phyloP scores from a whole-genome alignment of 1,284 basidiomycete genomes.

The Salmacisia buchloeana region DNA sequence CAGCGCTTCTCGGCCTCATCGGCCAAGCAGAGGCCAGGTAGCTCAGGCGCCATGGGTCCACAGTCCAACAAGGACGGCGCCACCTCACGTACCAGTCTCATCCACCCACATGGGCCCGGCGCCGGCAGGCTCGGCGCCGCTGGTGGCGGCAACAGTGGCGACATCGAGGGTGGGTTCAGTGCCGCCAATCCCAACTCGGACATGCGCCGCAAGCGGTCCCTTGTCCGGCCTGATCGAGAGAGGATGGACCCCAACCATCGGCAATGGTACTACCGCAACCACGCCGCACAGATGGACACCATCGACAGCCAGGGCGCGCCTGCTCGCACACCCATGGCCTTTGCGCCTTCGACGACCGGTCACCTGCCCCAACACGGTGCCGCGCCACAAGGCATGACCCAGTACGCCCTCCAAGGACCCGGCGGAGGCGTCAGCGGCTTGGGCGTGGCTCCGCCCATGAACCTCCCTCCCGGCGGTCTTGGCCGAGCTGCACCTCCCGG shows the following conservation, averaged over 20 bases:
- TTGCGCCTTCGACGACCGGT: conserved; percentile 48
- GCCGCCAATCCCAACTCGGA: conserved; percentile 22
- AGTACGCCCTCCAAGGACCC: conserved; percentile 37
- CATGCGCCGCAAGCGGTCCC: conserved; percentile 77
- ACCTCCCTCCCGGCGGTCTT: conserved; percentile 33
- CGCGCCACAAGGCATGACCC: conserved; percentile 29
- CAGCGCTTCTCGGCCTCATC: background rate
- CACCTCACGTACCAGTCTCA: conserved; percentile 3
- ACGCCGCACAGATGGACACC: conserved; percentile 68
- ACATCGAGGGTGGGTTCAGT: conserved; percentile 2
- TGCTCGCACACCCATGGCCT: conserved; percentile 33
- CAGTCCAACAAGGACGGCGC: background rate
- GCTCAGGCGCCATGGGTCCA: background rate
- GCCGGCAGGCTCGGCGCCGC: background rate
- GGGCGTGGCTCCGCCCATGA: conserved; percentile 25
- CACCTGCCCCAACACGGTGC: conserved; percentile 48
- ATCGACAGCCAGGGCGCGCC: conserved; percentile 23
- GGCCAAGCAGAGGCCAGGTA: background rate
- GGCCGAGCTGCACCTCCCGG: conserved; percentile 25
- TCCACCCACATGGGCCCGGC: conserved; percentile 6
- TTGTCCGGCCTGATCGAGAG: conserved; percentile 89
- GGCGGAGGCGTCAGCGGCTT: conserved; percentile 48
- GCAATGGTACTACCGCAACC: conserved; percentile 89
- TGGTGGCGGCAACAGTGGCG: background rate
- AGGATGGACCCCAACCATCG: conserved; percentile 92